phyloP scores from a whole-genome alignment of 2,329 filamentous ascomycete species.

The Colletotrichum viniferum region DNA sequence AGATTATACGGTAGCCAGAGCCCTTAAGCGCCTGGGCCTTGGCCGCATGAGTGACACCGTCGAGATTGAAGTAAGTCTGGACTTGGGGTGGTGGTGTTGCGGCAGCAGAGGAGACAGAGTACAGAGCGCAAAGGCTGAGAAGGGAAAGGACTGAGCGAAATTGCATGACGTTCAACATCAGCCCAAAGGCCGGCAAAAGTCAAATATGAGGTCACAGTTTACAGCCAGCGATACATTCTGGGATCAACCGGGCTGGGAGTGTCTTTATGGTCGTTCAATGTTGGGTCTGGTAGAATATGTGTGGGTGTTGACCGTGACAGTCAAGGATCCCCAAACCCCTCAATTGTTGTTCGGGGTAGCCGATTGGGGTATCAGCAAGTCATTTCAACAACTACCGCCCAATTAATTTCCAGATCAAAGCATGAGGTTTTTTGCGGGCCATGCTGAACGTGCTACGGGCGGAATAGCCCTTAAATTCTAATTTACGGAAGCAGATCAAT shows the following conservation, averaged over 20 bases:
- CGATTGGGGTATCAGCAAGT: neutral
- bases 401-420: neutral
- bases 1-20: conserved; percentile 18
- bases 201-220: neutral
- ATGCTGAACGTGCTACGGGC: neutral
- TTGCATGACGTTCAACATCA: neutral
- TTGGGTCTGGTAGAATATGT: neutral
- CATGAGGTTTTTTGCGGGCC: neutral
- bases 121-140: neutral
- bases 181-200: neutral
- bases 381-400: neutral
- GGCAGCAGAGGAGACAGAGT: neutral
- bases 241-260: neutral
- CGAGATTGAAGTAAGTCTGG: neutral
- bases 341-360: neutral
- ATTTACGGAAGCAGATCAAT: neutral
- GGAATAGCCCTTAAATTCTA: neutral
- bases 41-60: neutral
- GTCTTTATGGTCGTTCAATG: neutral
- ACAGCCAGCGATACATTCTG: rapidly evolving
- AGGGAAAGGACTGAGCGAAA: neutral
- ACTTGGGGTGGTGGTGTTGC: neutral
- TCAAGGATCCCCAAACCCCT: neutral
- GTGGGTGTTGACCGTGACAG: neutral
- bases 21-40: neutral